phyloP scores from a whole-genome alignment of 2,329 filamentous ascomycete species.

The Cercospora zeina region DNA sequence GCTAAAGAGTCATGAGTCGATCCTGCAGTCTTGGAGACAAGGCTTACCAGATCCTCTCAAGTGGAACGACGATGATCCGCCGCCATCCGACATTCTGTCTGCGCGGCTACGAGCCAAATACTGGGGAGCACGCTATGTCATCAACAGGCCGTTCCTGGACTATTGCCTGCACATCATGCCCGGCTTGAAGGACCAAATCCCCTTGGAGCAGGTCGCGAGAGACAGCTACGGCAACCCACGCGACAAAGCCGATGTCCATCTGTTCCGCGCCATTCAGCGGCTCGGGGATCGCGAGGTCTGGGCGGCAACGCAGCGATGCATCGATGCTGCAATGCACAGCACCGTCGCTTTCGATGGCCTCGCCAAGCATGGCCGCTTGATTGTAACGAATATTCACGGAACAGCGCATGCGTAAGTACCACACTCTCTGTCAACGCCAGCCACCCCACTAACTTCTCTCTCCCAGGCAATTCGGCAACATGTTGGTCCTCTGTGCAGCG shows the following conservation, averaged over 20 bases:
- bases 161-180: slow-evolving; percentile 57
- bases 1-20: slow-evolving; percentile 38
- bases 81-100: slow-evolving; percentile 72
- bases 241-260: slow-evolving; percentile 38
- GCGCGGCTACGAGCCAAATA: slow-evolving; percentile 90
- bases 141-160: slow-evolving; percentile 74
- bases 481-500: slow-evolving; percentile 83
- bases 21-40: slow-evolving; percentile 56
- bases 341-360: slow-evolving; percentile 79
- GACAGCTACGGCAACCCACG: slow-evolving; percentile 38
- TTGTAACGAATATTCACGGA: slow-evolving; percentile 95
- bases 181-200: slow-evolving; percentile 29
- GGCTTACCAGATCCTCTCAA: slow-evolving; percentile 55
- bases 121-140: slow-evolving; percentile 88
- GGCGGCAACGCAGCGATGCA: slow-evolving; percentile 51
- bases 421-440: neutral
- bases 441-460: slow-evolving; percentile 33
- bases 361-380: slow-evolving; percentile 57
- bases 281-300: slow-evolving; percentile 36
- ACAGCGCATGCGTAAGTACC: slow-evolving; percentile 87
- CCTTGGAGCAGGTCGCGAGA: slow-evolving; percentile 31
- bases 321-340: slow-evolving; percentile 77
- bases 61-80: slow-evolving; percentile 68
- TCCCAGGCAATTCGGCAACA: slow-evolving; percentile 88
- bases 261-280: slow-evolving; percentile 41